Evolutionary conservation across 495 filamentous ascomycete genomes (phyloP), one percentile per base, ranked within the genome.

Genomic region (Daldinia childiae): DNA sequence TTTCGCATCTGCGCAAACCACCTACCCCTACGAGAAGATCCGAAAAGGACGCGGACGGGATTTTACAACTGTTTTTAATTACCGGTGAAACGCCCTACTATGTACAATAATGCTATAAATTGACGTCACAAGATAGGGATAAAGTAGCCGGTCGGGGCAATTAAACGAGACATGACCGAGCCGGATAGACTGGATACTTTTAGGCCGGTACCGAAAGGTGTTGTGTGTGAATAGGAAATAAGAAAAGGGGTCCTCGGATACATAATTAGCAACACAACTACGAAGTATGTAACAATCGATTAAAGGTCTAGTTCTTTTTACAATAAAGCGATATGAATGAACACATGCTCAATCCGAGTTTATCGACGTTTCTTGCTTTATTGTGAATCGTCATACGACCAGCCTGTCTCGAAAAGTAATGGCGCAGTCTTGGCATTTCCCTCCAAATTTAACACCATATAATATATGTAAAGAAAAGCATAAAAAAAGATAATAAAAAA

Each of bases 1-100:
- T 62, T 45, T 68, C 65, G 65, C 65, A 62, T 62, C n/a, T 68
- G 58, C 65, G 65, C 60, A 52, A 51, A 68, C 30, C 48, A 21
- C 11, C 3, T 12, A 1, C 32, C 11, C 11, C 32, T 36, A 14
- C 34, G 12, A 36, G 19, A 48, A 48, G 43, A 21, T 48, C 43
- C 17, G n/a, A 9, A 48, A 48, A 11, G 19, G 17, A 48, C 15
- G 43, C 43, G n/a, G n/a, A 11, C 43, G 43, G 43, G 1, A 48
- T 48, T 9, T 24, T 4, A 24, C 43, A 19, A 48, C 17, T 8
- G 43, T 21, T 3, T 1, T 1, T 48, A 30, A 43, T 41, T 43
- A 26, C 15, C 14, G 38, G 24, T 59, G 12, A 52, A 52, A 27
- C 50, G 0, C 19, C 9, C 8, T 36, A n/a, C n/a, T n/a, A n/a